Evolutionary conservation across 106 monocot genomes (phyloP).

Genomic region (Dactylorhiza incarnata): DNA sequence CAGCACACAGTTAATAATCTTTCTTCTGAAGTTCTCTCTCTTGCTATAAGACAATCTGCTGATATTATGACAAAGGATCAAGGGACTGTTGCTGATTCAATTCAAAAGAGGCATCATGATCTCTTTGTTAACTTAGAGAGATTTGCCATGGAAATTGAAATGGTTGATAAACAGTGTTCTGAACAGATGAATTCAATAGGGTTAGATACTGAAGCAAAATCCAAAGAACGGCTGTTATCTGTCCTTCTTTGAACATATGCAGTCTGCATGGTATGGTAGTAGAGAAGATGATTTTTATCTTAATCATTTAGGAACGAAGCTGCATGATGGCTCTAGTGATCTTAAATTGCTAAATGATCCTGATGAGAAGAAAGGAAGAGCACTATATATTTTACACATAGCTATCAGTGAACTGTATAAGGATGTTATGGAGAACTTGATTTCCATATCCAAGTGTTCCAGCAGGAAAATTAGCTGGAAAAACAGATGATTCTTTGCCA

Average conservation of each 20-base stretch:
- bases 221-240: conserved; percentile 59
- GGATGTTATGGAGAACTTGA: conserved; percentile 43
- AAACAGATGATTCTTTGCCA: conserved; percentile 18
- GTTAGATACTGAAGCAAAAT: conserved; percentile 52
- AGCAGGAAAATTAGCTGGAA: conserved; percentile 23
- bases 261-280: conserved; percentile 36
- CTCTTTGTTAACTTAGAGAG: conserved; percentile 54
- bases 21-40: conserved; percentile 63
- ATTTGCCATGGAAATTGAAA: conserved; percentile 47
- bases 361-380: conserved; percentile 38
- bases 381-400: conserved; percentile 26
- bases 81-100: conserved; percentile 41
- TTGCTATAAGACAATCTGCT: conserved; percentile 60
- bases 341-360: conserved; percentile 19
- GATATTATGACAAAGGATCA: conserved; percentile 67
- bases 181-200: conserved; percentile 61
- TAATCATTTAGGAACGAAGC: conserved; percentile 12
- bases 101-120: conserved; percentile 60
- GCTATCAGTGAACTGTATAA: conserved; percentile 48
- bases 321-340: conserved; percentile 24
- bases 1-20: conserved; percentile 59
- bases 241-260: conserved; percentile 62
- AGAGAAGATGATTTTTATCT: conserved; percentile 28
- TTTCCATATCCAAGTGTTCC: conserved; percentile 27
- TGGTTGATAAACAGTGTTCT: conserved; percentile 49